Evolutionary conservation across 257 asterid species (phyloP).

Genomic region (Pogostemon cablin): DNA sequence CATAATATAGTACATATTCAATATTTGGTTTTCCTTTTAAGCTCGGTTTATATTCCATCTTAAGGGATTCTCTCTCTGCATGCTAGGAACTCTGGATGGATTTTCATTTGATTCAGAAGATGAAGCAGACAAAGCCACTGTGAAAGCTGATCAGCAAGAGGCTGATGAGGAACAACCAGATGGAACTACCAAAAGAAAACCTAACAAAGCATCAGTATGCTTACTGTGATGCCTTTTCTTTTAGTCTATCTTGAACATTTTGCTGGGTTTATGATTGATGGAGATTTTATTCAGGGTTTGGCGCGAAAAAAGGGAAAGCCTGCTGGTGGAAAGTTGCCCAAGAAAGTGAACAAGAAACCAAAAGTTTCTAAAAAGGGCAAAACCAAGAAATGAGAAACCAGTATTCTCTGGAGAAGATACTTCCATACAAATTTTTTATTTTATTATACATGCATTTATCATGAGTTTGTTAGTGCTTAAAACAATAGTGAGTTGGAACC

Average conservation of each 20-base stretch:
- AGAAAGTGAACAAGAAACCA: slow-evolving; percentile 77
- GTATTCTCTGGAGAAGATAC: neutral
- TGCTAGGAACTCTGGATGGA: slow-evolving; percentile 84
- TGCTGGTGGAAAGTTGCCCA: slow-evolving; percentile 63
- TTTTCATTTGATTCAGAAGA: slow-evolving; percentile 89
- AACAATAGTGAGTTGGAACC: slow-evolving; percentile 14
- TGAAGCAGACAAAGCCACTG: slow-evolving; percentile 64
- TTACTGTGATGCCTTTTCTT: slow-evolving; percentile 3
- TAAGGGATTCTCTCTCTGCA: slow-evolving; percentile 34
- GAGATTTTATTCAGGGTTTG: slow-evolving; percentile 50
- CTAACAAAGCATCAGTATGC: slow-evolving; percentile 64
- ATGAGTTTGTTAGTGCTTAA: slow-evolving; percentile 18
- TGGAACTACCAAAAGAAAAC: slow-evolving; percentile 58
- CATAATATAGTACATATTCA: neutral
- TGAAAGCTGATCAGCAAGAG: slow-evolving; percentile 55
- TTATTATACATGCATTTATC: neutral
- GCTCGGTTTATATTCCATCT: neutral
- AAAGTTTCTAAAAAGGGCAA: slow-evolving; percentile 65
- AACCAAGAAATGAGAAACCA: slow-evolving; percentile 62
- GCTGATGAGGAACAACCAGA: slow-evolving; percentile 55
- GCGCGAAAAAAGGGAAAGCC: slow-evolving; percentile 66
- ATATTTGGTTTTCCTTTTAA: slow-evolving; percentile 13
- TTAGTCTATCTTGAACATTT: neutral
- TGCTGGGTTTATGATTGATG: slow-evolving; percentile 32
- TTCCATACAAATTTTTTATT: slow-evolving; percentile 10